Percentiles rank a stretch among this genome's conserved stretches.
phyloP scores from a whole-genome alignment of 2,329 filamentous ascomycete genomes.

The Conoideocrella luteorostrata region DNA sequence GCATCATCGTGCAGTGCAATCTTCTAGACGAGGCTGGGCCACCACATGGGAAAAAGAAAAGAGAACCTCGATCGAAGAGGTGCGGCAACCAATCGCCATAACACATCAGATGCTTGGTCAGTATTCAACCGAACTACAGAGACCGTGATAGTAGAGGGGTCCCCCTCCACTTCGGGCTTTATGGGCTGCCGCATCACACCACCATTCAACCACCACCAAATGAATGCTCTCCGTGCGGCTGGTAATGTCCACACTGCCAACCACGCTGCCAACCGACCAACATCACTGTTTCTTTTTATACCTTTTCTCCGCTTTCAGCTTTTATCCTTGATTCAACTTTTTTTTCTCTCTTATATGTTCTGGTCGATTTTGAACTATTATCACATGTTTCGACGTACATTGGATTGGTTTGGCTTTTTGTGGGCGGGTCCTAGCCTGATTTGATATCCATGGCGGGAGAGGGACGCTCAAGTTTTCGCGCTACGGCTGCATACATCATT shows the following conservation, averaged over 20 bases:
- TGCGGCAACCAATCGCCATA: neutral
- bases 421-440: constrained; percentile 4
- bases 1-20: constrained; percentile 1
- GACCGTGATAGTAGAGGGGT: neutral
- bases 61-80: neutral
- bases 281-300: neutral
- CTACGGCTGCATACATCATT: constrained; percentile 7
- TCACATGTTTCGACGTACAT: constrained; percentile 8
- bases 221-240: neutral
- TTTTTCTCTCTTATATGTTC: neutral
- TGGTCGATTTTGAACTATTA: neutral
- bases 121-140: neutral
- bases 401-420: constrained; percentile 3
- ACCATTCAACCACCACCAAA: neutral
- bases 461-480: neutral
- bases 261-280: neutral
- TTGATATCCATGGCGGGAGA: constrained; percentile 8
- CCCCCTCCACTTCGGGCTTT: neutral
- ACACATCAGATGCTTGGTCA: too few species aligned
- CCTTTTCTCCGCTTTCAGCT: constrained; percentile 1
- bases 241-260: neutral
- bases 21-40: neutral
- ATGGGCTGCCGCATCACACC: neutral
- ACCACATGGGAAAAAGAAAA: constrained; percentile 1
- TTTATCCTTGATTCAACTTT: neutral